A percentile compares a stretch with the other conserved stretches of the same genome.
These are phyloP conservation scores for Graphilbum sp. DNA, from an alignment of 2,329 filamentous ascomycete genomes.

Conservation along the genomic window DNA sequence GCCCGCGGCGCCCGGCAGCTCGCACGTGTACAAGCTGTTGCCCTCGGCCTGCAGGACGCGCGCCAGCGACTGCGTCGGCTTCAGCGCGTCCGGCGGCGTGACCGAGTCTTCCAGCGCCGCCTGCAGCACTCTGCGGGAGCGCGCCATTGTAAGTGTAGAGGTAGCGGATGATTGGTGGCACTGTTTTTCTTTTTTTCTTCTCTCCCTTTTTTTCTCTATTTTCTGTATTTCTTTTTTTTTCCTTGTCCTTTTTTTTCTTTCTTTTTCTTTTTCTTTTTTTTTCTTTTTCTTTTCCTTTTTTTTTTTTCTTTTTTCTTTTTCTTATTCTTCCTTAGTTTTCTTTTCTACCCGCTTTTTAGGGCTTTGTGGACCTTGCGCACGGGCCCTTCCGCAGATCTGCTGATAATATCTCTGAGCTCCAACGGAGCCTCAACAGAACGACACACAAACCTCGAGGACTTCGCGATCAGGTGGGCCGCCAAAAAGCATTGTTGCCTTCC, in stretches of 20 bases:
- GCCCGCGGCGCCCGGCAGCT: conserved; percentile 37
- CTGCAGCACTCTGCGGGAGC: conserved; percentile 60
- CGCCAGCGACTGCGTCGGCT: conserved; percentile 50
- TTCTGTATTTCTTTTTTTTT: not conserved
- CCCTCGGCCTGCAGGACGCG: conserved; percentile 69
- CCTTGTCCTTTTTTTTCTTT: not conserved
- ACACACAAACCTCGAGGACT: no score
- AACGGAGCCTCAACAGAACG: no score
- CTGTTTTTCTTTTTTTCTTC: not conserved
- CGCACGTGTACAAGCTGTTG: conserved; percentile 75
- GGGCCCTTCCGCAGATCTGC: no score
- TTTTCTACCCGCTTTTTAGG: no score
- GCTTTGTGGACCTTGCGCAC: no score
- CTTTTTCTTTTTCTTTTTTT: no score
- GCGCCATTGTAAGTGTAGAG: conserved; percentile 35
- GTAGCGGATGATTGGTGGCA: not conserved
- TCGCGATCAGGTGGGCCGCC: no score
- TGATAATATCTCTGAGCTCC: no score
- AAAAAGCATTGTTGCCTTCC: no score
- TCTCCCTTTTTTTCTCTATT: not conserved
- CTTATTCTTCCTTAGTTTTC: no score
- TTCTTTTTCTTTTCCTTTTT: no score
- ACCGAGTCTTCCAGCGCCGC: conserved; percentile 59
- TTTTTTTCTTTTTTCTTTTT: no score
- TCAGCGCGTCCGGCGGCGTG: conserved; percentile 41